Evolutionary conservation across 768 basidiomycete genomes (phyloP).

Genomic region (Epithele typhae): DNA sequence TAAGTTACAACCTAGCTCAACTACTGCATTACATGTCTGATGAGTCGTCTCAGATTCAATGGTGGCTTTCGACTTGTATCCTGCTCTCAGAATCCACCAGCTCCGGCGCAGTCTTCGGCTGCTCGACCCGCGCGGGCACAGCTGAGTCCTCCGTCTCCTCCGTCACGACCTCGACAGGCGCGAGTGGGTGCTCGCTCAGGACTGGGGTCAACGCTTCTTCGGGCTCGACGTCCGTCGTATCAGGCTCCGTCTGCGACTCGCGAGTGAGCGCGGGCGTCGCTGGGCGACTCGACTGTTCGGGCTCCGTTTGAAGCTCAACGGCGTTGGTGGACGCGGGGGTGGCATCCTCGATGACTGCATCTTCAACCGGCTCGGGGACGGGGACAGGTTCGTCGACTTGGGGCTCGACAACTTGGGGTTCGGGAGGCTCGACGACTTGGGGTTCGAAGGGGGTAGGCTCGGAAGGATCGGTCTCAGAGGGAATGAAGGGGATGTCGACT

Average conservation of each 20-base stretch:
- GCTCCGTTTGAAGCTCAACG: neutral
- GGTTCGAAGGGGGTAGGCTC: too few relatives aligned
- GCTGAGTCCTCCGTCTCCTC: too few relatives aligned
- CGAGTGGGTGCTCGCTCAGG: conserved; percentile 7
- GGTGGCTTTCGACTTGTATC: too few relatives aligned
- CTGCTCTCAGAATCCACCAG: too few relatives aligned
- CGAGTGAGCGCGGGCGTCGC: conserved; percentile 1
- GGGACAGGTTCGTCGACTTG: neutral
- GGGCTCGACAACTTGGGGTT: conserved; percentile 3
- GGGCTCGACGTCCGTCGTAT: conserved; percentile 13
- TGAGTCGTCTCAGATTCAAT: too few relatives aligned
- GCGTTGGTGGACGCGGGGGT: neutral
- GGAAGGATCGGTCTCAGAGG: neutral
- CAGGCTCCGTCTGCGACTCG: neutral
- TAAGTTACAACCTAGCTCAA: too few relatives aligned
- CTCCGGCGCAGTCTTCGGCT: too few relatives aligned
- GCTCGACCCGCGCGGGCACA: too few relatives aligned
- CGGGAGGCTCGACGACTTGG: conserved; percentile 6
- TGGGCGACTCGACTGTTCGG: conserved; percentile 3
- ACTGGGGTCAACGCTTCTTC: conserved; percentile 11
- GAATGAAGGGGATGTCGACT: conserved; percentile 12
- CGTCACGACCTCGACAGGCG: neutral
- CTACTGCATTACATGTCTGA: too few relatives aligned
- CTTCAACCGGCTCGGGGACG: too few relatives aligned
- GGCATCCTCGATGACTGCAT: too few relatives aligned